phyloP scores from a whole-genome alignment of 441 rosid genomes.

The Jatropha podagrica region DNA sequence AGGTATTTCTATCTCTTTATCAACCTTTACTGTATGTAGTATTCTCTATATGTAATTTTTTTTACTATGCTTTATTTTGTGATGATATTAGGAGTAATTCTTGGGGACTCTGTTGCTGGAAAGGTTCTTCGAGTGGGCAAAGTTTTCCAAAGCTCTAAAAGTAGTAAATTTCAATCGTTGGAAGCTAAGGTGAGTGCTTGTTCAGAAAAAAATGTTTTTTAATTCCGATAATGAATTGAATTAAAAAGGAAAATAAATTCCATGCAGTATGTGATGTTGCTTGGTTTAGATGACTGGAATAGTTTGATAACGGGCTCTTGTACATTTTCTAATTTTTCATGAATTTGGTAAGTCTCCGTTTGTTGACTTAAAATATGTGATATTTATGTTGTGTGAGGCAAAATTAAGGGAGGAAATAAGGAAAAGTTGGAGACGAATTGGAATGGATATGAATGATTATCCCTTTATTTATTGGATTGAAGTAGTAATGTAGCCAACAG shows the following conservation, averaged over 20 bases:
- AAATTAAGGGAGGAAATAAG: background rate
- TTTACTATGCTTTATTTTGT: constrained; percentile 1
- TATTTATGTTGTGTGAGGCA: background rate
- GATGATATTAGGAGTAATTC: constrained; percentile 28
- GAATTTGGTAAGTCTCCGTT: background rate
- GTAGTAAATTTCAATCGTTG: constrained; percentile 50
- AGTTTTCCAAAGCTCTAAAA: constrained; percentile 40
- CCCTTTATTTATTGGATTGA: background rate
- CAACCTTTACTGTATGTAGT: background rate
- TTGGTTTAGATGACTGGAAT: background rate
- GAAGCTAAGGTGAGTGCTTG: constrained; percentile 56
- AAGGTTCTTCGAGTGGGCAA: constrained; percentile 44
- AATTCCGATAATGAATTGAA: background rate
- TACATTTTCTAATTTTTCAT: background rate
- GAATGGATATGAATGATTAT: background rate
- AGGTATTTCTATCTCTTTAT: constrained; percentile 29
- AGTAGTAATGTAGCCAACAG: no score
- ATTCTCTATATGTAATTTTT: background rate
- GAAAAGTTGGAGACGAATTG: background rate
- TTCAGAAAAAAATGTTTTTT: background rate
- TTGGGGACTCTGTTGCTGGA: constrained; percentile 40
- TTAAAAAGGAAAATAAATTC: background rate
- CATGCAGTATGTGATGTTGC: background rate
- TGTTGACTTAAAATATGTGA: background rate
- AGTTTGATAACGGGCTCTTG: background rate